Percentiles rank a stretch among this genome's conserved stretches.
Evolutionary conservation across 2,329 filamentous ascomycete genomes (phyloP).

Genomic region (Chrysosporium queenslandicum): DNA sequence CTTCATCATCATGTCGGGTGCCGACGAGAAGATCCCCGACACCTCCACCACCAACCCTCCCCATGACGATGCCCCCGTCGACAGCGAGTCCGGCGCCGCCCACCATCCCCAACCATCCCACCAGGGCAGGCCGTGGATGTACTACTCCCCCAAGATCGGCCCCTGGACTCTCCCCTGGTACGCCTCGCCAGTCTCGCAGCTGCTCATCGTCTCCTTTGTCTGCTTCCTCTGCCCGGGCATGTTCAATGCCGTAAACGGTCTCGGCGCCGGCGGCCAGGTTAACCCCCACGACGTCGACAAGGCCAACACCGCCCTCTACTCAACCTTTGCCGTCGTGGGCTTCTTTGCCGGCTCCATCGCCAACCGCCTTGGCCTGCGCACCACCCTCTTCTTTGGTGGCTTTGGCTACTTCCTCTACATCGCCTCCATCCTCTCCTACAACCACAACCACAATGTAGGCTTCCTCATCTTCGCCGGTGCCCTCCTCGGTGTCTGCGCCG

Average conservation of each 20-base stretch:
- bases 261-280: conserved; percentile 55
- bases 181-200: conserved; percentile 62
- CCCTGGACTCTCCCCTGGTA: conserved; percentile 53
- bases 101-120: background rate
- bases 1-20: conserved; percentile 10
- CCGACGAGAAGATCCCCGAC: conserved; percentile 9
- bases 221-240: conserved; percentile 65
- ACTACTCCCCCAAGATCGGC: conserved; percentile 51
- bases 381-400: conserved; percentile 38
- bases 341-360: conserved; percentile 50
- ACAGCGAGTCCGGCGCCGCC: background rate
- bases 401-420: conserved; percentile 43
- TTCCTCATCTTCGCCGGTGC: conserved; percentile 44
- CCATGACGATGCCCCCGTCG: background rate
- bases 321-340: conserved; percentile 56
- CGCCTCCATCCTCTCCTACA: conserved; percentile 42
- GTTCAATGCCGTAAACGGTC: conserved; percentile 58
- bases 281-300: conserved; percentile 52
- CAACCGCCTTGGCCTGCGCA: conserved; percentile 36
- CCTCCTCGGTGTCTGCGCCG: conserved; percentile 41
- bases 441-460: conserved; percentile 40
- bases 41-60: background rate
- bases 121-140: conserved; percentile 48
- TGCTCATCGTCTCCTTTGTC: conserved; percentile 60
- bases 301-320: conserved; percentile 61